phyloP scores from a whole-genome alignment of 2,329 filamentous ascomycete genomes.

The Pseudopithomyces chartarum region DNA sequence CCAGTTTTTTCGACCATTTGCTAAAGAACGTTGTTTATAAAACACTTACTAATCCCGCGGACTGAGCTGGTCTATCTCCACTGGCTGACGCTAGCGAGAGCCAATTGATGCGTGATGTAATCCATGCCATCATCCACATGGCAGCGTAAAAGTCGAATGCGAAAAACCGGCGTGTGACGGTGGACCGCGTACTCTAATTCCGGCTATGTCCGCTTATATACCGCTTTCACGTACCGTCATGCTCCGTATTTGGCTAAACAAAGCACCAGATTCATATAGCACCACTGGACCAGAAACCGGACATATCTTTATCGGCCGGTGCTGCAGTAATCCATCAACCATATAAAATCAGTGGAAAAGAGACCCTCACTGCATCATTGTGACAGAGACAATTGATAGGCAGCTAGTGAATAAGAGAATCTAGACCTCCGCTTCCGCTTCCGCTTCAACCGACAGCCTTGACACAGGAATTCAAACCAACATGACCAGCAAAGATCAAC shows the following conservation, averaged over 20 bases:
- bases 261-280: background rate
- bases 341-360: background rate
- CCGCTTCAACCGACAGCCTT: background rate
- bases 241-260: background rate
- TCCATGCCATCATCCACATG: no score
- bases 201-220: background rate
- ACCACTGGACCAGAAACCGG: background rate
- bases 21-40: no score
- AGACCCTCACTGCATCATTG: slow-evolving; percentile 1
- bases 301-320: background rate
- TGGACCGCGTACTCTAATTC: background rate
- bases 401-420: background rate
- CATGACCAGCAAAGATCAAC: slow-evolving; percentile 42
- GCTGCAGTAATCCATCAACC: background rate
- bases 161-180: no score
- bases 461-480: background rate
- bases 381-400: background rate
- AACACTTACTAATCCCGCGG: no score
- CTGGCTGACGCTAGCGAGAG: background rate
- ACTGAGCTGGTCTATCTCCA: no score
- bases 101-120: no score
- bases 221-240: background rate
- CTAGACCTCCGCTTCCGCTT: no score
- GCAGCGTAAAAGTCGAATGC: no score
- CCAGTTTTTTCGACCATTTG: no score